Evolutionary conservation across 228 moss, liverwort and hornwort genomes (phyloP), one percentile per base, ranked within the genome.

Genomic region (Sphagnum fallax): DNA sequence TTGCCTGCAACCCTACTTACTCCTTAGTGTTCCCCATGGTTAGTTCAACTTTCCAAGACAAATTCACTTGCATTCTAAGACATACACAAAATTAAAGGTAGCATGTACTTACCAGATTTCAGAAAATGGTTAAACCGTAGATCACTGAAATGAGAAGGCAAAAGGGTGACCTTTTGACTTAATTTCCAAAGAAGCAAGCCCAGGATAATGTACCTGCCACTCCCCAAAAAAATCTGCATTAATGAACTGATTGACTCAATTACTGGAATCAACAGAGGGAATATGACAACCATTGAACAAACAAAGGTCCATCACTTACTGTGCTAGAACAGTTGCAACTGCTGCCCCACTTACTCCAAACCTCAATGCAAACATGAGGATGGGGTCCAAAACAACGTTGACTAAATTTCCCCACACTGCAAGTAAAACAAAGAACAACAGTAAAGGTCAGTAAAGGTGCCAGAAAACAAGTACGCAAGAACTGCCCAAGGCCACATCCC

Each of bases 281-380:
- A 32, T 32, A 32, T 32, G 32, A 32, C 32, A 32, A 32, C 32
- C 32, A 32, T 32, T 32, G 32, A 32, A 32, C 32, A 32, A 32
- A 32, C 32, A 32, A 32, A 32, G 32, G 32, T 32, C 2, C 2
- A 72, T 10, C 47, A 90, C 97, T 85, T 75, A 97, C 97, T 97
- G 97, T 58, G 93, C 92, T 52, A 83, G 65, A 51, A 90, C 83
- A 4, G 93, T 90, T 53, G 97, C 90, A 68, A 91, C 75, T 62
- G 97, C 97, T 73, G 97, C 97, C 72, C 97, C 97, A 53, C 83
- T 74, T 7, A 97, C 97, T 52, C 93, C 93, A 32, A 90, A 81
- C 5, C 87, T 83, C 61, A 85, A 75, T 4, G 79, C 58, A 57
- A 97, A 97, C 67, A 97, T 97, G 49, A 97, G 75, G 70, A 91